Percentiles rank a stretch among this genome's conserved stretches.
These are phyloP conservation scores for Dactylonectria macrodidyma DNA, from an alignment of 2,329 filamentous ascomycete genomes.

Conservation along the genomic window DNA sequence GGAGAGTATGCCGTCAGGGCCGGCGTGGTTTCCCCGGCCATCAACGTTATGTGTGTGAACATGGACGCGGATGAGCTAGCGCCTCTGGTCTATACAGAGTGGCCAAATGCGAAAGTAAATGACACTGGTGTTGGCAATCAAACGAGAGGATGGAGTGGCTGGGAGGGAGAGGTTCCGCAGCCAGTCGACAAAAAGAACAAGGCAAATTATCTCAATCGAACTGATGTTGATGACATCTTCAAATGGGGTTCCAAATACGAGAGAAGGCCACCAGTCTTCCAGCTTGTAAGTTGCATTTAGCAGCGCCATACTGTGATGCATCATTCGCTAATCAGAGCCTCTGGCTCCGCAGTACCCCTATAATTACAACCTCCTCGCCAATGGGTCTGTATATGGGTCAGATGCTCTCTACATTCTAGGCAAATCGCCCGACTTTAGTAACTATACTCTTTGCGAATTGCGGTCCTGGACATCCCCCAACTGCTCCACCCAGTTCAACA, in stretches of 20 bases:
- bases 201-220: constrained; percentile 65
- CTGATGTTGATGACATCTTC: constrained; percentile 79
- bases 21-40: constrained; percentile 77
- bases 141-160: constrained; percentile 52
- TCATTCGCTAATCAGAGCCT: constrained; percentile 16
- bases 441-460: constrained; percentile 79
- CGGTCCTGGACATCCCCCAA: constrained; percentile 73
- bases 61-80: constrained; percentile 71
- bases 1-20: constrained; percentile 79
- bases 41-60: constrained; percentile 83
- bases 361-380: constrained; percentile 77
- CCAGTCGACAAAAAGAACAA: constrained; percentile 42
- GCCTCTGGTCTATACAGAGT: constrained; percentile 75
- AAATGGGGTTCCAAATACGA: constrained; percentile 70
- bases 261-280: constrained; percentile 68
- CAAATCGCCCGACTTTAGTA: constrained; percentile 56
- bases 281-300: constrained; percentile 53
- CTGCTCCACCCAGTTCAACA: constrained; percentile 76
- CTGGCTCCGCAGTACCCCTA: constrained; percentile 62
- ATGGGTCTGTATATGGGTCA: constrained; percentile 58
- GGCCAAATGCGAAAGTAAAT: constrained; percentile 62
- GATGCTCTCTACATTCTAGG: constrained; percentile 78
- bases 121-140: constrained; percentile 54
- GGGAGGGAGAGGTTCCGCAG: constrained; percentile 57
- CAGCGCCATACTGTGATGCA: constrained; percentile 29